phyloP scores from a whole-genome alignment of 805 yeast genomes.

The Lipomyces kockii region DNA sequence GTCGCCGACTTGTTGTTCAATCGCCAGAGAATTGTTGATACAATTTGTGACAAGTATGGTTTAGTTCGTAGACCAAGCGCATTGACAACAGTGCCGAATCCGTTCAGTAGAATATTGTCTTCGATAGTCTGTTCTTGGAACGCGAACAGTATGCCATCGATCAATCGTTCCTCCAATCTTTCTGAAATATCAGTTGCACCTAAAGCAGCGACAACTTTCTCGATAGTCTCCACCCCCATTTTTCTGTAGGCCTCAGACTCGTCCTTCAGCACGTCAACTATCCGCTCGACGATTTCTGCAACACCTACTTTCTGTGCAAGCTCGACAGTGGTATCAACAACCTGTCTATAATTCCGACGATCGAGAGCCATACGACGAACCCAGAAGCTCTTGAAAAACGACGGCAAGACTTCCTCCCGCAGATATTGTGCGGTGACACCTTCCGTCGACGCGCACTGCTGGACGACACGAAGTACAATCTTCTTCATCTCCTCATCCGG shows the following conservation, averaged over 20 bases:
- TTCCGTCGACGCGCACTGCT: conserved; percentile 65
- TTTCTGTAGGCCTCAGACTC: conserved; percentile 78
- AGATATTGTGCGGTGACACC: conserved; percentile 57
- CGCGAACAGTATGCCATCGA: conserved; percentile 81
- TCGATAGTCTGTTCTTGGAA: conserved; percentile 75
- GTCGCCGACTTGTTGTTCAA: conserved; percentile 71
- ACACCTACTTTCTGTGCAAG: conserved; percentile 73
- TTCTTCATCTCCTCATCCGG: conserved; percentile 89
- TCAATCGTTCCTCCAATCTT: conserved; percentile 63
- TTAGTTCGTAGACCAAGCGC: conserved; percentile 67
- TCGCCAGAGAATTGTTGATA: conserved; percentile 72
- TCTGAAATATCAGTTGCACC: conserved; percentile 68
- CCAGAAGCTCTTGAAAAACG: conserved; percentile 79
- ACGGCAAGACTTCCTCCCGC: conserved; percentile 57
- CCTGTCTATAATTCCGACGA: conserved; percentile 58
- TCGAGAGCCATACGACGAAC: conserved; percentile 70
- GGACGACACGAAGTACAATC: conserved; percentile 70
- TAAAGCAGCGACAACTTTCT: conserved; percentile 55
- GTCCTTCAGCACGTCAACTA: conserved; percentile 70
- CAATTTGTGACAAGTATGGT: conserved; percentile 73
- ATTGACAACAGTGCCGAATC: conserved; percentile 65
- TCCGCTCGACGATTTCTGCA: conserved; percentile 58
- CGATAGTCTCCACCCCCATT: conserved; percentile 76
- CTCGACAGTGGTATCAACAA: conserved; percentile 71
- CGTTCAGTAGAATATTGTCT: conserved; percentile 60